Percentiles rank a stretch among this genome's conserved stretches.
phyloP scores from a whole-genome alignment of 1,284 basidiomycete species.

The Microbotryum lychnidis-dioicae region DNA sequence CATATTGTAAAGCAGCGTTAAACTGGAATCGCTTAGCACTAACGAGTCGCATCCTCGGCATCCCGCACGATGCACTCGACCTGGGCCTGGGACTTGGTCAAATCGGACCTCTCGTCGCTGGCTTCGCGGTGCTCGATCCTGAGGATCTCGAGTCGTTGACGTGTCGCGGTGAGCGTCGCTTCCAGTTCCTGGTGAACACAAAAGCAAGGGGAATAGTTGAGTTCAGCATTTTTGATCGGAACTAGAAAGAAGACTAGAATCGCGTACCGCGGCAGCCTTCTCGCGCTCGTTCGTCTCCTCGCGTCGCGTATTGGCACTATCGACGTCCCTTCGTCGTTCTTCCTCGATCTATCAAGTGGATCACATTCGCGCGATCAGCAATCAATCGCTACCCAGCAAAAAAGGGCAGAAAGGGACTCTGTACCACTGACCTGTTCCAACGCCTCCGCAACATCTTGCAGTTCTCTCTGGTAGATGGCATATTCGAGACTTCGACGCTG shows the following conservation, averaged over 20 bases:
- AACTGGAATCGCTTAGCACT: slow-evolving; percentile 18
- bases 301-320: slow-evolving; percentile 68
- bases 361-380: slow-evolving; percentile 1
- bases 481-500: slow-evolving; percentile 93
- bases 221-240: not conserved
- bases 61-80: slow-evolving; percentile 77
- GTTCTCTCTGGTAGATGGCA: slow-evolving; percentile 80
- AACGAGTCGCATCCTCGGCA: slow-evolving; percentile 51
- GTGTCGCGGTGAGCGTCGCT: slow-evolving; percentile 59
- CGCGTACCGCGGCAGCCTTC: slow-evolving; percentile 64
- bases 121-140: slow-evolving; percentile 51
- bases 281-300: slow-evolving; percentile 76
- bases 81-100: slow-evolving; percentile 49
- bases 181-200: slow-evolving; percentile 54
- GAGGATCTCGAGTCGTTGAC: slow-evolving; percentile 63
- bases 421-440: slow-evolving; percentile 45
- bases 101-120: slow-evolving; percentile 31
- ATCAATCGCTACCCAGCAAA: not conserved
- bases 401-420: too few relatives aligned
- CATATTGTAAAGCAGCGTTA: not conserved
- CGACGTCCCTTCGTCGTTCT: slow-evolving; percentile 71
- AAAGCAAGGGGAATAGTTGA: not conserved
- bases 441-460: slow-evolving; percentile 76
- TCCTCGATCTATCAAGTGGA: slow-evolving; percentile 45
- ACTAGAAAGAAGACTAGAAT: not conserved